A percentile compares a stretch with the other conserved stretches of the same genome.
phyloP scores from a whole-genome alignment of 2,329 filamentous ascomycete genomes.

The Fusarium dlaminii region DNA sequence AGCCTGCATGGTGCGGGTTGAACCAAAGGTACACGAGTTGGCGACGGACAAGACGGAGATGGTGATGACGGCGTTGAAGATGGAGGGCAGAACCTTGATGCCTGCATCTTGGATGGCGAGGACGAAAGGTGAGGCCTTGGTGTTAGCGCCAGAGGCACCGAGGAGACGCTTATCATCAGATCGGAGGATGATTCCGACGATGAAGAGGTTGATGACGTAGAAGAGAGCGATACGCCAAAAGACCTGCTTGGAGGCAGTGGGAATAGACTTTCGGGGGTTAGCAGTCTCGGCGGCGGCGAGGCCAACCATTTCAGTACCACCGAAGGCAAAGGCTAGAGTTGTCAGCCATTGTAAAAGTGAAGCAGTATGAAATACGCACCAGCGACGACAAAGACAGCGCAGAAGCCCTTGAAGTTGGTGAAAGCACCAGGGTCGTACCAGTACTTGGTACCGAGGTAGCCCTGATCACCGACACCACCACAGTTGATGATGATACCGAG shows the following conservation, averaged over 20 bases:
- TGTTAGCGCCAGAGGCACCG: conserved; percentile 64
- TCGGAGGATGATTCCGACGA: conserved; percentile 84
- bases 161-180: conserved; percentile 74
- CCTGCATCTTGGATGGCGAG: conserved; percentile 88
- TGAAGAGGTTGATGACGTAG: conserved; percentile 83
- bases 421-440: conserved; percentile 85
- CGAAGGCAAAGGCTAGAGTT: conserved; percentile 67
- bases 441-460: conserved; percentile 82
- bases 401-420: conserved; percentile 82
- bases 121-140: conserved; percentile 87
- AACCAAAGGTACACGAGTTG: conserved; percentile 91
- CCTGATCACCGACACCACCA: conserved; percentile 76
- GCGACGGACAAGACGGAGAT: conserved; percentile 92
- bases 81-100: conserved; percentile 80
- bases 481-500: conserved; percentile 87
- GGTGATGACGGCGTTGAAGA: conserved; percentile 96
- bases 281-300: conserved; percentile 80
- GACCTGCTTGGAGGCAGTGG: conserved; percentile 89
- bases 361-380: conserved; percentile 35
- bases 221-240: conserved; percentile 95
- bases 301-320: conserved; percentile 79
- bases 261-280: conserved; percentile 81
- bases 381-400: conserved; percentile 78
- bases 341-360: background rate
- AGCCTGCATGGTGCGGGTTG: conserved; percentile 87